Percentiles rank a stretch among this genome's conserved stretches.
Conservation (phyloP, 2,329 filamentous ascomycete genomes). For the Myriosclerotinia curreyana region DNA sequence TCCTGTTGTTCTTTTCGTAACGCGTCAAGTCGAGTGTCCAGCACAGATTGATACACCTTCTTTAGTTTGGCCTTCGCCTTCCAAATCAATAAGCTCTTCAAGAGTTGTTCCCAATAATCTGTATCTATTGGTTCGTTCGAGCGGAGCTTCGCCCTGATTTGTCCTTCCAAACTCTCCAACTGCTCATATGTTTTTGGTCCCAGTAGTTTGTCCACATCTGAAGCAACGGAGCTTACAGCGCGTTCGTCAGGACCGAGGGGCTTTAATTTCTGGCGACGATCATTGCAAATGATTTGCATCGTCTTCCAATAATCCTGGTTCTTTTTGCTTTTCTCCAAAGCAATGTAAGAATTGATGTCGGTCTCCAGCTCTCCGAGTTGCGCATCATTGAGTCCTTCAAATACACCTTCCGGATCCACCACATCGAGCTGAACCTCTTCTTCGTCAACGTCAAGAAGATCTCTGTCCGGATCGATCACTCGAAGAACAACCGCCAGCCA, state of each 20-base stretch:
- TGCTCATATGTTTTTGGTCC: slow-evolving; percentile 82
- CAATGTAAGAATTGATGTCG: slow-evolving; percentile 76
- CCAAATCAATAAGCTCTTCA: slow-evolving; percentile 81
- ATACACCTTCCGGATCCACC: slow-evolving; percentile 74
- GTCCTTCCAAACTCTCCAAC: slow-evolving; percentile 78
- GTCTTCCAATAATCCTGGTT: slow-evolving; percentile 94
- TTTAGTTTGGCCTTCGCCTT: slow-evolving; percentile 86
- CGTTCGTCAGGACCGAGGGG: slow-evolving; percentile 60
- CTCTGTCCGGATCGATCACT: slow-evolving; percentile 79
- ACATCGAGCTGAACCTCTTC: slow-evolving; percentile 70
- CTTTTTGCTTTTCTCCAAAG: slow-evolving; percentile 71
- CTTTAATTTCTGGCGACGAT: slow-evolving; percentile 65
- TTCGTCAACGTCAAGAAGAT: slow-evolving; percentile 79
- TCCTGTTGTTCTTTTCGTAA: slow-evolving; percentile 66
- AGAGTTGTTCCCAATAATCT: slow-evolving; percentile 94
- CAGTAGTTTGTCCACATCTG: slow-evolving; percentile 85
- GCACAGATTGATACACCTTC: slow-evolving; percentile 72
- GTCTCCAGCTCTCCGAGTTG: slow-evolving; percentile 74
- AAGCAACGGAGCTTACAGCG: slow-evolving; percentile 75
- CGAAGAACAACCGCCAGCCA: slow-evolving; percentile 88
- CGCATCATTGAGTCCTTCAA: slow-evolving; percentile 65
- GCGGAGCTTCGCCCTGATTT: slow-evolving; percentile 80
- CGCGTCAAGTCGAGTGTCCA: slow-evolving; percentile 63
- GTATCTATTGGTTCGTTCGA: slow-evolving; percentile 87
- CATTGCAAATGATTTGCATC: slow-evolving; percentile 77